These are phyloP conservation scores for Tolypocladium tropicale DNA, from an alignment of 2,329 filamentous ascomycete genomes.

Conservation along the genomic window DNA sequence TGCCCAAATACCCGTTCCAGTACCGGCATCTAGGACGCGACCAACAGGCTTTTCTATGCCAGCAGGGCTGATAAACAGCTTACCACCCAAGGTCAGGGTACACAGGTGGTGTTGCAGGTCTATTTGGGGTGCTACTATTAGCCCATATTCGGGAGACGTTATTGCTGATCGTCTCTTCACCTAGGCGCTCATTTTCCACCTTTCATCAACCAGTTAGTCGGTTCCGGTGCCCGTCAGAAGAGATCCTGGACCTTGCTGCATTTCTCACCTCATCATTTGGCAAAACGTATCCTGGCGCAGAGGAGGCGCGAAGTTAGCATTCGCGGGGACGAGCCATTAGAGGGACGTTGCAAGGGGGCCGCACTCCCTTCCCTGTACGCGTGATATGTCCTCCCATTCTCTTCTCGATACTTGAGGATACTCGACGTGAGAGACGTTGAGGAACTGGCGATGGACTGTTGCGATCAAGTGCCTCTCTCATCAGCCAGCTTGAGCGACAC, in stretches of 20 bases:
- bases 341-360: not conserved
- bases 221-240: no score
- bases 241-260: not conserved
- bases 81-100: constrained; percentile 18
- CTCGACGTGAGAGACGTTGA: constrained; percentile 22
- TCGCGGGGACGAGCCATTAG: not conserved
- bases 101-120: constrained; percentile 28
- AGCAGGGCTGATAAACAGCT: constrained; percentile 17
- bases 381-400: constrained; percentile 28
- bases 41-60: constrained; percentile 9
- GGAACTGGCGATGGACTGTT: constrained; percentile 4
- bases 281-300: constrained; percentile 15
- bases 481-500: not conserved
- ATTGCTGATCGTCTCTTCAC: constrained; percentile 4
- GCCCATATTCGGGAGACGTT: not conserved
- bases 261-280: constrained; percentile 18
- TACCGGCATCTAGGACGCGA: constrained; percentile 35
- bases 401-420: constrained; percentile 23
- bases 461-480: no score
- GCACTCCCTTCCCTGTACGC: constrained; percentile 19
- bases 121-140: not conserved
- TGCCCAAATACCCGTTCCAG: constrained; percentile 35
- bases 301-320: constrained; percentile 2
- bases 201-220: constrained; percentile 4
- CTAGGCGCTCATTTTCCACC: constrained; percentile 20